Conservation (phyloP, 192 early-diverging fungal genomes). For the Umbelopsis isabellina region DNA sequence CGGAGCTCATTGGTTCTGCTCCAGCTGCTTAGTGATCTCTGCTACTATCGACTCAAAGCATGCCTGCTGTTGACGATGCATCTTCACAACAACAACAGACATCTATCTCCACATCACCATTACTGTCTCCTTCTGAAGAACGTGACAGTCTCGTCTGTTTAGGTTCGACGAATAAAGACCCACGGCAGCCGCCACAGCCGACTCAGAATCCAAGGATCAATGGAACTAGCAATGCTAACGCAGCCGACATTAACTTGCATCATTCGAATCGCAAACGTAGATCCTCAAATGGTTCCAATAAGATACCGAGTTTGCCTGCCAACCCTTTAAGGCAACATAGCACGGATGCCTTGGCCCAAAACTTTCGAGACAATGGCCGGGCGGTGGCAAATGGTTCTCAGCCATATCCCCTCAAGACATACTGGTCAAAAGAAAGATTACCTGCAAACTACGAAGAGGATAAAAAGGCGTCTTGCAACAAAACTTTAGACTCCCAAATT, state of each 20-base stretch:
- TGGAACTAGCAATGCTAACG: background rate
- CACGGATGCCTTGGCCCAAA: constrained; percentile 1
- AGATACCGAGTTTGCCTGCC: background rate
- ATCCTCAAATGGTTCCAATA: constrained; percentile 1
- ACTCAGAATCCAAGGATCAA: constrained; percentile 10
- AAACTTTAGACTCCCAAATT: background rate
- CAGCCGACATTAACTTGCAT: background rate
- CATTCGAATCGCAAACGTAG: background rate
- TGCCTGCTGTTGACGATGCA: constrained; percentile 17
- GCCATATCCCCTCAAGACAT: background rate
- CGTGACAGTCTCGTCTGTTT: constrained; percentile 5
- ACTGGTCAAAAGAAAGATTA: background rate
- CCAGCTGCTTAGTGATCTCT: constrained; percentile 11
- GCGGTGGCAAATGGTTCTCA: constrained; percentile 9
- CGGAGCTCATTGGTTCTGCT: background rate
- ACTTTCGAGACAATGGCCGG: constrained; percentile 8
- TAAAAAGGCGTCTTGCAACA: background rate
- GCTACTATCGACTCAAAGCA: background rate
- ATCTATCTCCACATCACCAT: background rate
- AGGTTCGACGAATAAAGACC: constrained; percentile 5
- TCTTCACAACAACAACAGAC: constrained; percentile 9
- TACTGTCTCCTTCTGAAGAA: constrained; percentile 10
- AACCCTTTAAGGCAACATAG: background rate
- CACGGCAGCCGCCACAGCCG: background rate
- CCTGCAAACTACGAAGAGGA: background rate